Conservation (phyloP, 345 rosid species). For the Trapa incisa region DNA sequence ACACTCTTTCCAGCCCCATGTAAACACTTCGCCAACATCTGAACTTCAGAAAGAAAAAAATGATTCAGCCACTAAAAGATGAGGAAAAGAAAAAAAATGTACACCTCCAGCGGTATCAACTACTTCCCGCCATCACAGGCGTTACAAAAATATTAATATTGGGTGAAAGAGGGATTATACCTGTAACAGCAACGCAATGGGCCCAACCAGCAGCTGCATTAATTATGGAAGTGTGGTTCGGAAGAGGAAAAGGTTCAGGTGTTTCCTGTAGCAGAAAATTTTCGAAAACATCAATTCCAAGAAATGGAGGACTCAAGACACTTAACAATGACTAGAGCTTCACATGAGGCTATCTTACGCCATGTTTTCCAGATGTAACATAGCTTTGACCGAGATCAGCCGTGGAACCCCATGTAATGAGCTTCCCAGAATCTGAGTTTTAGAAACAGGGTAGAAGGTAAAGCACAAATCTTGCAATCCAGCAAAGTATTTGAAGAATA, state of each 20-base stretch:
- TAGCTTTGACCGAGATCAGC: constrained; percentile 99
- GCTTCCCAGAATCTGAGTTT: constrained; percentile 75
- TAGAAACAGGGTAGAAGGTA: not conserved
- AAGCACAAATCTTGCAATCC: not conserved
- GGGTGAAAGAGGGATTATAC: constrained; percentile 18
- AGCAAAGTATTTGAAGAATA: not conserved
- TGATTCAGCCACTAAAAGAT: not conserved
- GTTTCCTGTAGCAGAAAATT: constrained; percentile 46
- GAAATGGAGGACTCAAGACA: constrained; percentile 4
- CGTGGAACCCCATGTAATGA: constrained; percentile 97
- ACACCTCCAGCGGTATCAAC: not conserved
- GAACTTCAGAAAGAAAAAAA: constrained; percentile 12
- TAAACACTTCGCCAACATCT: constrained; percentile 71
- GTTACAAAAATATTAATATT: not conserved
- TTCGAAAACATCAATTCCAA: not conserved
- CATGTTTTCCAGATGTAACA: constrained; percentile 90
- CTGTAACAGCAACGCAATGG: constrained; percentile 84
- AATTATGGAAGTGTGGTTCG: constrained; percentile 48
- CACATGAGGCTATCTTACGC: constrained; percentile 30
- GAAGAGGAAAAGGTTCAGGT: constrained; percentile 95
- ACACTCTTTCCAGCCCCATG: constrained; percentile 99
- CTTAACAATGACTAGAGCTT: constrained; percentile 6
- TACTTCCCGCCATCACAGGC: not conserved
- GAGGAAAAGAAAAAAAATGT: not conserved
- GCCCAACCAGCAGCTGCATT: constrained; percentile 98